Evolutionary conservation across 2,329 filamentous ascomycete genomes (phyloP).

Genomic region (Lizonia empirigonia): DNA sequence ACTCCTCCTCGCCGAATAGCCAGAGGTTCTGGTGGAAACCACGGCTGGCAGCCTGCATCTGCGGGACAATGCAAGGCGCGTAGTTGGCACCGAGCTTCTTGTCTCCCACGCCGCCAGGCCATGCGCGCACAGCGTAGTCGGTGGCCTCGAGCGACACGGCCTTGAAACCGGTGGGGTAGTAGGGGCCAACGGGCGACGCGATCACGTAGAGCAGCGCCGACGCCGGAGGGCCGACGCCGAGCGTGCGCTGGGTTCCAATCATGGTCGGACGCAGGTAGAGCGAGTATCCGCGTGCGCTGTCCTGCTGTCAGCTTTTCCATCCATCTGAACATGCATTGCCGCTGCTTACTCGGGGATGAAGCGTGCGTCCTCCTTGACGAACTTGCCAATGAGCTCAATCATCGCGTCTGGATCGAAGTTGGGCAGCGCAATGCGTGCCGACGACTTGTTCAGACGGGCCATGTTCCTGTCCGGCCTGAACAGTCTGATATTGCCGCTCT

Average conservation of each 20-base stretch:
- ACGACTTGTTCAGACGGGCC: conserved; percentile 89
- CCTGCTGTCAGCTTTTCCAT: conserved; percentile 15
- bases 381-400: conserved; percentile 79
- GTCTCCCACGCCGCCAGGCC: conserved; percentile 96
- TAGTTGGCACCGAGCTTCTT: conserved; percentile 99
- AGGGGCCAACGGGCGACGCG: conserved; percentile 93
- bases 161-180: conserved; percentile 99
- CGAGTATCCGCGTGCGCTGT: conserved; percentile 76
- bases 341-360: conserved; percentile 78
- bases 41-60: conserved; percentile 85
- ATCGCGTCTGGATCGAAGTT: conserved; percentile 77
- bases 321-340: neutral
- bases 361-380: conserved; percentile 79
- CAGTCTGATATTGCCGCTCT: conserved; percentile 75
- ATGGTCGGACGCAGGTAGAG: conserved; percentile 95
- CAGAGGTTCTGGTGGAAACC: conserved; percentile 99
- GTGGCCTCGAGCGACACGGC: conserved; percentile 94
- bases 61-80: conserved; percentile 97
- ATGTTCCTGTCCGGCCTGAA: conserved; percentile 98
- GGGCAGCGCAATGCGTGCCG: conserved; percentile 88
- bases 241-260: conserved; percentile 94
- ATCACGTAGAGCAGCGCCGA: conserved; percentile 94
- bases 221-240: conserved; percentile 90
- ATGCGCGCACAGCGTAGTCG: conserved; percentile 93
- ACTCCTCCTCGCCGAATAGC: conserved; percentile 95